Evolutionary conservation across 2,329 filamentous ascomycete species (phyloP), one percentile per base, ranked within the genome.

Genomic region (Fusarium foetens): DNA sequence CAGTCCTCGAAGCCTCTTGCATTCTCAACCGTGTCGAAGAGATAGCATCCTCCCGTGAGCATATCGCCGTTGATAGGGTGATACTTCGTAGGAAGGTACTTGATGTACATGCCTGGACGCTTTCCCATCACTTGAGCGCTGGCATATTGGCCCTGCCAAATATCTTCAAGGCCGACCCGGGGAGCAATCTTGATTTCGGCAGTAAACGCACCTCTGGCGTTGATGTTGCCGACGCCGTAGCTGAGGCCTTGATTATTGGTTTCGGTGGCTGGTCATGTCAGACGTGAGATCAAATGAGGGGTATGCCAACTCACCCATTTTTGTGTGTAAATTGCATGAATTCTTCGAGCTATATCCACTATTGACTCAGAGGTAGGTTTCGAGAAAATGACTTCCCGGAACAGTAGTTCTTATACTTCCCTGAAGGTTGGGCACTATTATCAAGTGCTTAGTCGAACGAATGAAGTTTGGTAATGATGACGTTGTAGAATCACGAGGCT

Each of bases 31-130:
- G 73, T 75, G 17, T 63, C 55, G 23, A 75, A 75, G 3, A 75
- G 51, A 17, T 75, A 75, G 1, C 49, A 36, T 11, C 73, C 73
- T 6, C 73, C 73, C 0, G 73, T 72, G 2, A 75, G 55, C 42
- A 74, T 27, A 5, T 72, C 61, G 1, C 73, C 73, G 3, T 60
- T 75, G 46, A 75, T 49, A 21, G 63, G 58, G 29, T 75, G 65
- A 29, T 63, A 75, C 8, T 66, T 70, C 3, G 59, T 57, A 0
- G 71, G 63, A 0, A 75, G 12, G 12, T 75, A 75, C 23, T 75
- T 75, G 9, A 75, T 59, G 27, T 75, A 74, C 68, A 75, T 75
- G 2, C 73, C 73, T 1, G 63, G 61, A 1, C 73, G 55, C 11
- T 64, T 58, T 9, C 61, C 73, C 73, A 75, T 75, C 0, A 68